Percentiles rank a stretch among this genome's conserved stretches.
These are phyloP conservation scores for Pseudocercospora ulei DNA, from an alignment of 2,329 filamentous ascomycete genomes.

Conservation along the genomic window DNA sequence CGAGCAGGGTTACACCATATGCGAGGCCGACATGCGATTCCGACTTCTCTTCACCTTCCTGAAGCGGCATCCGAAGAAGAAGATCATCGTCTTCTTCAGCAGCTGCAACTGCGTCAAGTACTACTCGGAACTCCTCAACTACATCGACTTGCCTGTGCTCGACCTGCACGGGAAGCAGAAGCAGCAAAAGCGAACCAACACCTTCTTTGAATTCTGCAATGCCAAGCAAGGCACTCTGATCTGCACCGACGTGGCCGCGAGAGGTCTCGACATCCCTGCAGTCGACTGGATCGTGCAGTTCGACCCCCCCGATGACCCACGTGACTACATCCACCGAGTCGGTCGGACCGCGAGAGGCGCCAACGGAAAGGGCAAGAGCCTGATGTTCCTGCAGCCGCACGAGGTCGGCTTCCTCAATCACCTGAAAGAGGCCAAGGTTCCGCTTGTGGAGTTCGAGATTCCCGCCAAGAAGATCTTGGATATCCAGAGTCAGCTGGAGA, in stretches of 20 bases:
- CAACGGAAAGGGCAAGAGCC: slow-evolving; percentile 71
- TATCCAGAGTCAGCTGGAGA: slow-evolving; percentile 74
- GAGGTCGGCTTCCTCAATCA: slow-evolving; percentile 89
- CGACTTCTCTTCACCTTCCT: slow-evolving; percentile 88
- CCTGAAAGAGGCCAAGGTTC: slow-evolving; percentile 81
- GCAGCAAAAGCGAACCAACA: slow-evolving; percentile 97
- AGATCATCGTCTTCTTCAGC: slow-evolving; percentile 94
- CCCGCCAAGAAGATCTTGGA: slow-evolving; percentile 80
- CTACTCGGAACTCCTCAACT: slow-evolving; percentile 89
- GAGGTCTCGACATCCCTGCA: slow-evolving; percentile 88
- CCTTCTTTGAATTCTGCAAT: slow-evolving; percentile 93
- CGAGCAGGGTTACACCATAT: slow-evolving; percentile 91
- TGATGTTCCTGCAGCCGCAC: slow-evolving; percentile 86
- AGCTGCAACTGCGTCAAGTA: slow-evolving; percentile 80
- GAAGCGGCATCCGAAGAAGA: slow-evolving; percentile 85
- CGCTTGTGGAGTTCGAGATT: slow-evolving; percentile 93
- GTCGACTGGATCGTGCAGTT: slow-evolving; percentile 97
- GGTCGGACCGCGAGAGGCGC: slow-evolving; percentile 84
- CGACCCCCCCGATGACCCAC: slow-evolving; percentile 52
- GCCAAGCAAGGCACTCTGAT: slow-evolving; percentile 78
- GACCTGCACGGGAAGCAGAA: slow-evolving; percentile 93
- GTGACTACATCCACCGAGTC: slow-evolving; percentile 91
- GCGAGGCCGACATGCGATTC: slow-evolving; percentile 89
- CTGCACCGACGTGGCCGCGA: slow-evolving; percentile 90
- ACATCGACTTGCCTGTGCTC: slow-evolving; percentile 84